These are phyloP conservation scores for Solanum rostratum DNA, from an alignment of 257 asterid species.

Conservation along the genomic window DNA sequence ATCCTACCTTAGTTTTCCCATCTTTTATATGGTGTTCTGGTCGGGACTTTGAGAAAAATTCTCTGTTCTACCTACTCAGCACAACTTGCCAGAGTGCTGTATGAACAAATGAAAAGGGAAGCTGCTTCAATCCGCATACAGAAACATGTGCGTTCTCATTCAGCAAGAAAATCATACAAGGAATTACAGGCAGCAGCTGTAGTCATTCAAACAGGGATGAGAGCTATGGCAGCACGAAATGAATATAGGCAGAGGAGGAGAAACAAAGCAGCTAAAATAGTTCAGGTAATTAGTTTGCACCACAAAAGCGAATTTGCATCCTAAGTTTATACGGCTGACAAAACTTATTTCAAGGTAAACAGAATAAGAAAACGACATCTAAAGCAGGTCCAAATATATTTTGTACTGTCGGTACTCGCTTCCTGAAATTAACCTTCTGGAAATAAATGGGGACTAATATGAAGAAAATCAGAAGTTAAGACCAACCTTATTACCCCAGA, in stretches of 20 bases:
- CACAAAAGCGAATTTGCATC: neutral
- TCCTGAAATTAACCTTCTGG: neutral
- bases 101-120: constrained; percentile 65
- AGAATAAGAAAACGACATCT: neutral
- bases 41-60: neutral
- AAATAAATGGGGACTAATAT: neutral
- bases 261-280: constrained; percentile 58
- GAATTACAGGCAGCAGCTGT: constrained; percentile 49
- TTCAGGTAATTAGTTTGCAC: constrained; percentile 45
- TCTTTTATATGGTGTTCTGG: neutral
- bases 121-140: constrained; percentile 86
- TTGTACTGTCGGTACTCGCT: neutral
- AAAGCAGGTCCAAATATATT: neutral
- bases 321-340: neutral
- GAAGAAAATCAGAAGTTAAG: neutral
- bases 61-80: constrained; percentile 30
- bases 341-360: neutral
- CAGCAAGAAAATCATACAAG: constrained; percentile 55
- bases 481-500: neutral
- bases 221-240: constrained; percentile 77
- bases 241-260: constrained; percentile 62
- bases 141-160: constrained; percentile 59
- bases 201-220: constrained; percentile 79
- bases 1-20: neutral
- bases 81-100: constrained; percentile 56